Percentiles rank a stretch among this genome's conserved stretches.
Evolutionary conservation across 2,329 filamentous ascomycete species (phyloP).

Genomic region (Cytospora piceicola): DNA sequence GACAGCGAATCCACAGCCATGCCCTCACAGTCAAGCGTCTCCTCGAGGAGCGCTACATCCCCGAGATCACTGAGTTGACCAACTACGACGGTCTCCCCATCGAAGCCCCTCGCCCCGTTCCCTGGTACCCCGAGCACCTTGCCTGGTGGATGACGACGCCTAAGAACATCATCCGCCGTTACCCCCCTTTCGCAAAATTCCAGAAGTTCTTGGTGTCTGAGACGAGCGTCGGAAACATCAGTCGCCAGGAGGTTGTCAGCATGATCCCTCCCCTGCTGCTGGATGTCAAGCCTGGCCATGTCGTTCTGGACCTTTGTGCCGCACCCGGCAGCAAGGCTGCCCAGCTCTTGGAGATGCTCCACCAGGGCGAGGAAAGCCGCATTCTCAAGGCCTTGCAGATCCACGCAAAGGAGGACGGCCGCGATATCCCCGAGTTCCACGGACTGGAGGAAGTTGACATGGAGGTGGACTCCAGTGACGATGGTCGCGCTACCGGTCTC

Average conservation of each 20-base stretch:
- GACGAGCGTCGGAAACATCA: conserved; percentile 96
- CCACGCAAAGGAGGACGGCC: conserved; percentile 64
- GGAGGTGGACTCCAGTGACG: conserved; percentile 67
- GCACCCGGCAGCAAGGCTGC: conserved; percentile 97
- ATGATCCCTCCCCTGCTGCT: conserved; percentile 98
- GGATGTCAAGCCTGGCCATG: conserved; percentile 89
- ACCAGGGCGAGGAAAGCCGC: conserved; percentile 86
- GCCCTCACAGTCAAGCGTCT: conserved; percentile 90
- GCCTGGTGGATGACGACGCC: conserved; percentile 98
- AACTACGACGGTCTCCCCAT: conserved; percentile 81
- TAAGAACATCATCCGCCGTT: conserved; percentile 93
- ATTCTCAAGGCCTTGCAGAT: conserved; percentile 72
- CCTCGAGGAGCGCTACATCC: conserved; percentile 86
- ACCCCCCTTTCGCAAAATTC: conserved; percentile 91
- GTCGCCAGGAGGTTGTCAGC: conserved; percentile 94
- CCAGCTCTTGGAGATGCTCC: conserved; percentile 92
- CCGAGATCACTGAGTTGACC: conserved; percentile 83
- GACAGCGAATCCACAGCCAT: conserved; percentile 59
- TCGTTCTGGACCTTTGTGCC: conserved; percentile 92
- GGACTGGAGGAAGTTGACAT: conserved; percentile 56
- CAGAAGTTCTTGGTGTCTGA: conserved; percentile 98
- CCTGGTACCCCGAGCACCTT: conserved; percentile 93
- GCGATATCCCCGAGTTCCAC: conserved; percentile 53
- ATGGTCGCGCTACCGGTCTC: conserved; percentile 86
- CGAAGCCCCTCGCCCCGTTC: conserved; percentile 77